Conservation (phyloP, 257 asterid genomes). For the Penstemon davidsonii region DNA sequence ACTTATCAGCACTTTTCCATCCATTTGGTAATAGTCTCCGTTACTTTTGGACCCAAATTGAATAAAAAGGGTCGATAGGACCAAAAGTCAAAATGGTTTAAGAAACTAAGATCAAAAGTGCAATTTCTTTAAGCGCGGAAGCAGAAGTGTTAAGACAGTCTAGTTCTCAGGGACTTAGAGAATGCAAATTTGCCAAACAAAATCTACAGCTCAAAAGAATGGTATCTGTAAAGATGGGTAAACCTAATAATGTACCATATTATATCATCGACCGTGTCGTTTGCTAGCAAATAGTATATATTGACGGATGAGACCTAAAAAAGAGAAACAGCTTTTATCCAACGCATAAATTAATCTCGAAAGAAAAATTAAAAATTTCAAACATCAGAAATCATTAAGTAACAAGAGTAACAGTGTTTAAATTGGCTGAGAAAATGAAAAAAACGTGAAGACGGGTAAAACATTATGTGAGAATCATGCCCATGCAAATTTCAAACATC, state of each 20-base stretch:
- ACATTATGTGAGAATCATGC: background rate
- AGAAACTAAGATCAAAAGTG: no score
- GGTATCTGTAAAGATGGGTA: conserved; percentile 9
- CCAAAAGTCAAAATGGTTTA: no score
- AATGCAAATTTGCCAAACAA: background rate
- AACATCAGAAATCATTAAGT: conserved; percentile 15
- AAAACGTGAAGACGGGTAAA: background rate
- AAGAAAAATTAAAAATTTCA: conserved; percentile 11
- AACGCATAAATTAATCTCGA: conserved; percentile 14
- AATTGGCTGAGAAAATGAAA: background rate
- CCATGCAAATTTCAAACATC: conserved; percentile 8
- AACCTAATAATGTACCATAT: conserved; percentile 54
- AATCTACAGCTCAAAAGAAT: conserved; percentile 7
- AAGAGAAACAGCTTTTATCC: conserved; percentile 26
- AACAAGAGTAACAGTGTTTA: background rate
- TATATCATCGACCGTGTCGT: conserved; percentile 87
- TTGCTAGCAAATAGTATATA: conserved; percentile 81
- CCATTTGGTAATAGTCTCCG: no score
- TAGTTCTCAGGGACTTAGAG: no score
- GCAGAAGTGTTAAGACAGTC: no score
- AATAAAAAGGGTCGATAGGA: no score
- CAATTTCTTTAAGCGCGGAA: no score
- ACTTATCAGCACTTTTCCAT: no score
- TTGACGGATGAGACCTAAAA: conserved; percentile 83
- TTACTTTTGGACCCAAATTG: no score